phyloP scores from a whole-genome alignment of 208 protist species.

The Crithidia sp. region DNA sequence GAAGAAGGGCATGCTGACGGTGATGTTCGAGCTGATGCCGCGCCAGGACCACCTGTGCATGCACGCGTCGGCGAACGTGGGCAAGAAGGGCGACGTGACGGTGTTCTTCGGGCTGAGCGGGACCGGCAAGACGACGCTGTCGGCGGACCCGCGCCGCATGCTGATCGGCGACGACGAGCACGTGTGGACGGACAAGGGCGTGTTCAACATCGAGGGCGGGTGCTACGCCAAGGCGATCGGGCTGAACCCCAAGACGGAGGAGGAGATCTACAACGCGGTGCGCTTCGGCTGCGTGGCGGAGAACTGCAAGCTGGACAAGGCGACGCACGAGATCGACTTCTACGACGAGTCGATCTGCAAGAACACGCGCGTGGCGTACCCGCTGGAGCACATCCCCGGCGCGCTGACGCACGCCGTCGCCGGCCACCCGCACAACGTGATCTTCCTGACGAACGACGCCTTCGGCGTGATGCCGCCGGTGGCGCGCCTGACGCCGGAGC shows the following conservation, averaged over 20 bases:
- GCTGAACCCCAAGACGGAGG: slow-evolving; percentile 89
- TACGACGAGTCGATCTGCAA: slow-evolving; percentile 94
- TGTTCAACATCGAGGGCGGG: slow-evolving; percentile 94
- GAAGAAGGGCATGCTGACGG: slow-evolving; percentile 98
- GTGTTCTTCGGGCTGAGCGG: slow-evolving; percentile 93
- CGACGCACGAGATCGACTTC: slow-evolving; percentile 91
- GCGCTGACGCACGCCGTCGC: slow-evolving; percentile 77
- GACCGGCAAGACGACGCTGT: slow-evolving; percentile 95
- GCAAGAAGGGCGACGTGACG: slow-evolving; percentile 71
- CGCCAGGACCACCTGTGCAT: slow-evolving; percentile 92
- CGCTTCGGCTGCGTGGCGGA: slow-evolving; percentile 87
- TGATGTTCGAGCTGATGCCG: slow-evolving; percentile 97
- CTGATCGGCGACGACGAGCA: slow-evolving; percentile 95
- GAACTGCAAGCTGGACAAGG: slow-evolving; percentile 82
- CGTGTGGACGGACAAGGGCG: slow-evolving; percentile 88
- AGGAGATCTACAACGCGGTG: slow-evolving; percentile 93
- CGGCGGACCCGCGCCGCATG: slow-evolving; percentile 79
- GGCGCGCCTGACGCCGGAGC: slow-evolving; percentile 85
- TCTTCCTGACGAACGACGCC: slow-evolving; percentile 97
- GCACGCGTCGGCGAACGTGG: slow-evolving; percentile 94
- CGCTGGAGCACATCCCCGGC: slow-evolving; percentile 94
- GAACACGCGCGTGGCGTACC: slow-evolving; percentile 97
- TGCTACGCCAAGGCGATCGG: slow-evolving; percentile 95
- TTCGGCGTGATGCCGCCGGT: slow-evolving; percentile 98
- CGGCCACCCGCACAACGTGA: slow-evolving; percentile 94